Percentiles rank a stretch among this genome's conserved stretches.
Evolutionary conservation across 192 early-diverging fungal genomes (phyloP).

Genomic region (Backusella mclennaniae): DNA sequence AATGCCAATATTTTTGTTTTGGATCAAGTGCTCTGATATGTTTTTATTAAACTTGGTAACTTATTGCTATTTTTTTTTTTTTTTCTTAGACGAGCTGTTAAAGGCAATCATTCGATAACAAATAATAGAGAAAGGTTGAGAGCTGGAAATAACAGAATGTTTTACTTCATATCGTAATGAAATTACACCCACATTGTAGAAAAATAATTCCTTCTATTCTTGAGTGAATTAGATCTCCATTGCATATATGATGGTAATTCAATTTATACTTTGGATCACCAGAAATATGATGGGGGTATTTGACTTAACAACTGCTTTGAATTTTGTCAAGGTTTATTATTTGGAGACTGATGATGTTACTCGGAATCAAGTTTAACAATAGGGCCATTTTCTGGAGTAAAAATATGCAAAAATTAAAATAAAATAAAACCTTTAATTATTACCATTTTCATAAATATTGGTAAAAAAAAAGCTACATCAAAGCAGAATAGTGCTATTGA

Average conservation of each 20-base stretch:
- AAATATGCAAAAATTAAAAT: background rate
- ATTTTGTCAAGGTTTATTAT: background rate
- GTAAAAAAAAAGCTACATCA: background rate
- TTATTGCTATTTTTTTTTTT: too few relatives aligned
- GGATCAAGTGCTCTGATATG: too few relatives aligned
- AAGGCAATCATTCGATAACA: too few relatives aligned
- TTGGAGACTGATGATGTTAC: background rate
- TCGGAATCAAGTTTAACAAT: background rate
- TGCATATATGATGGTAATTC: background rate
- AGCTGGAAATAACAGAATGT: too few relatives aligned
- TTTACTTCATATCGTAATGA: too few relatives aligned
- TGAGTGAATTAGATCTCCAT: background rate
- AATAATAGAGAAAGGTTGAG: too few relatives aligned
- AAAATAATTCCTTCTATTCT: background rate
- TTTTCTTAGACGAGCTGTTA: too few relatives aligned
- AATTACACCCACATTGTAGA: too few relatives aligned
- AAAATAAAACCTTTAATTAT: background rate
- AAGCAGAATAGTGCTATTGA: background rate
- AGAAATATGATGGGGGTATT: background rate
- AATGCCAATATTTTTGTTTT: too few relatives aligned
- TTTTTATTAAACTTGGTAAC: too few relatives aligned
- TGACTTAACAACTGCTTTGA: background rate
- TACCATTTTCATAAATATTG: background rate
- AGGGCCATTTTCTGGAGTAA: background rate
- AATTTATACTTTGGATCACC: background rate